These are phyloP conservation scores for Saksenaea vasiformis DNA, from an alignment of 371 early-diverging fungal genomes.

Conservation along the genomic window DNA sequence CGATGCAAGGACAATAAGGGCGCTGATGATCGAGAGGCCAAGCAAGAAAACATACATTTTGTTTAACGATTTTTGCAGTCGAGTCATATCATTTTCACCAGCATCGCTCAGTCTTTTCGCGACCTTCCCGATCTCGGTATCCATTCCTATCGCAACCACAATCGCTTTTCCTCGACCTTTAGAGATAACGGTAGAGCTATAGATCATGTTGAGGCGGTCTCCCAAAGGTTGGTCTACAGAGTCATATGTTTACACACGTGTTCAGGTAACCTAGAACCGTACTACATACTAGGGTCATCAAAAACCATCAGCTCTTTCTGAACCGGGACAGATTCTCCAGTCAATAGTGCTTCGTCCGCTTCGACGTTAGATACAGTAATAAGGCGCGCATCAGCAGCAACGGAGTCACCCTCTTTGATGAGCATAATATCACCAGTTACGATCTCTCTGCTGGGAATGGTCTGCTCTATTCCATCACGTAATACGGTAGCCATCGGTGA, in stretches of 20 bases:
- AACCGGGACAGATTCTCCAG: conserved; percentile 83
- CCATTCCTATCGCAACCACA: conserved; percentile 81
- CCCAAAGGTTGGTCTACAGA: conserved; percentile 64
- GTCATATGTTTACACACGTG: not conserved
- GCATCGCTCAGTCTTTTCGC: conserved; percentile 76
- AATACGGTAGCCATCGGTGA: conserved; percentile 80
- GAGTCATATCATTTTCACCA: conserved; percentile 63
- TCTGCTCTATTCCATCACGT: conserved; percentile 70
- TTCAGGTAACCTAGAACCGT: not conserved
- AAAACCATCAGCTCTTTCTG: conserved; percentile 53
- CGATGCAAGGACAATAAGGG: conserved; percentile 67
- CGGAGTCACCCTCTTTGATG: conserved; percentile 85
- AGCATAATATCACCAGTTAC: conserved; percentile 89
- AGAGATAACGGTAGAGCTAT: conserved; percentile 72
- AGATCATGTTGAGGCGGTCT: conserved; percentile 76
- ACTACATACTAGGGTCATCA: conserved; percentile 24
- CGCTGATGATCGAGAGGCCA: conserved; percentile 43
- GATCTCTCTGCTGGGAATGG: conserved; percentile 69
- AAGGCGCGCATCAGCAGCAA: conserved; percentile 88
- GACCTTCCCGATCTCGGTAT: conserved; percentile 89
- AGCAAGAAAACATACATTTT: conserved; percentile 72
- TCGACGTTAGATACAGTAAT: conserved; percentile 80
- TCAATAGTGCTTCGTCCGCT: conserved; percentile 84
- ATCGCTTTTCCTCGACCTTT: conserved; percentile 79
- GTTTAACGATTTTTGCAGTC: conserved; percentile 76